Evolutionary conservation across 257 asterid genomes (phyloP), one percentile per base, ranked within the genome.

Genomic region (Gentiana straminea): DNA sequence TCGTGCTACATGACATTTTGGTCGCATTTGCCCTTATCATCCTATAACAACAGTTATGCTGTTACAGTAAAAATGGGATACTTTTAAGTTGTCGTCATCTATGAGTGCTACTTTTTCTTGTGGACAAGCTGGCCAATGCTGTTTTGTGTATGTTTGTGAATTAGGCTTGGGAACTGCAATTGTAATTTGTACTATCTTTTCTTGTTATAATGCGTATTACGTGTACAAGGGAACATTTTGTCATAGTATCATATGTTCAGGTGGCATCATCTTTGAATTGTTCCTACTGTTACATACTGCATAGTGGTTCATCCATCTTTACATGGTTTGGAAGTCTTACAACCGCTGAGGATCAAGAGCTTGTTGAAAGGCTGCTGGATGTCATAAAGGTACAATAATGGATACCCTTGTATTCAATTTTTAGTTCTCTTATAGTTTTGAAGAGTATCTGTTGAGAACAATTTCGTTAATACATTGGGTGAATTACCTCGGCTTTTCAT

Each of bases 361-460:
- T 86, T 56, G 96, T 76, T n/a, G 99, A 93, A 81, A 84, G 99
- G 79, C 94, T 77, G 78, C 86, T 93, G 61, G 99, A 93, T 79
- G 67, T 89, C 55, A 84, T 93, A 72, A 86, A 82, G 96, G 99
- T 86, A 67, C 13, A 73, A 64, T 58, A 57, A 36, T 55, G 48
- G 48, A 46, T 63, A 64, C 11, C 47, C 60, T 33, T 51, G 38
- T 46, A 62, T 41, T 51, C 5, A 33, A 7, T 12, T 35, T 35
- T 48, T 8, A 13, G 2, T 49, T 54, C 33, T 47, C 49, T 47
- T 43, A 13, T 43, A 5, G 24, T 41, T 41, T 5, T 41, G 7
- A 41, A 5, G 7, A 41, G 9, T 41, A 41, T 41, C 9, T 41
- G 7, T 41, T 3, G 5, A 24, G 5, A 41, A 41, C 46, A 5